Evolutionary conservation across 495 filamentous ascomycete genomes (phyloP).

Genomic region (Penicillium crystallinum): DNA sequence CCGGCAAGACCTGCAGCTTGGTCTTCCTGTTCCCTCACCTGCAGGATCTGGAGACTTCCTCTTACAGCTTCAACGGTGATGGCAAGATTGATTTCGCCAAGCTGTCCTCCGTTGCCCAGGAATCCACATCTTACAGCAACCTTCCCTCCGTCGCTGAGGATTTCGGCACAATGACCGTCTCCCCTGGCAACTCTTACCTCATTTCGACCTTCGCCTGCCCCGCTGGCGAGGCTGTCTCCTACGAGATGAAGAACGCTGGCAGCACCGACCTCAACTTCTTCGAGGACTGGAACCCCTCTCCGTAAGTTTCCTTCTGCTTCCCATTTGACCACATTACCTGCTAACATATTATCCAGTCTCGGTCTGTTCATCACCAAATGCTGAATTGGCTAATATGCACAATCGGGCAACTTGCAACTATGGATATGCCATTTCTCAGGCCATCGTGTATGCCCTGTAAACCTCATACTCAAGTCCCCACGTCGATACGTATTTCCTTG

Average conservation of each 20-base stretch:
- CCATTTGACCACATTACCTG: background rate
- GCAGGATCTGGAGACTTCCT: conserved; percentile 48
- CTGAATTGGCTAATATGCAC: conserved; percentile 22
- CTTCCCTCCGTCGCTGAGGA: conserved; percentile 41
- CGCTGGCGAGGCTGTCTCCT: conserved; percentile 45
- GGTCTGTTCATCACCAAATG: conserved; percentile 60
- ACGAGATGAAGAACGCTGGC: conserved; percentile 48
- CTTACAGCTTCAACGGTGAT: conserved; percentile 52
- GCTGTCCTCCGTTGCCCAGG: conserved; percentile 35
- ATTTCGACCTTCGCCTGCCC: conserved; percentile 54
- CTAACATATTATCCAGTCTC: conserved; percentile 37
- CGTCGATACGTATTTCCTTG: conserved; percentile 3
- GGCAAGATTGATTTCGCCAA: conserved; percentile 51
- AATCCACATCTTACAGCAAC: conserved; percentile 48
- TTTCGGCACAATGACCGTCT: conserved; percentile 41
- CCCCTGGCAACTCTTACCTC: conserved; percentile 52
- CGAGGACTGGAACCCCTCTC: conserved; percentile 56
- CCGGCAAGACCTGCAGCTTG: conserved; percentile 57
- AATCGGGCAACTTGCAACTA: background rate
- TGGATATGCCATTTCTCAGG: background rate
- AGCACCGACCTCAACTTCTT: conserved; percentile 56
- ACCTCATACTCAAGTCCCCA: conserved; percentile 2
- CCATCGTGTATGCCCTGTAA: conserved; percentile 2
- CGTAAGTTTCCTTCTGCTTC: conserved; percentile 37
- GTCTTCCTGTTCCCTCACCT: conserved; percentile 60